Evolutionary conservation across 139 green algal genomes (phyloP), one percentile per base, ranked within the genome.

Genomic region (Tetraselmis chui): DNA sequence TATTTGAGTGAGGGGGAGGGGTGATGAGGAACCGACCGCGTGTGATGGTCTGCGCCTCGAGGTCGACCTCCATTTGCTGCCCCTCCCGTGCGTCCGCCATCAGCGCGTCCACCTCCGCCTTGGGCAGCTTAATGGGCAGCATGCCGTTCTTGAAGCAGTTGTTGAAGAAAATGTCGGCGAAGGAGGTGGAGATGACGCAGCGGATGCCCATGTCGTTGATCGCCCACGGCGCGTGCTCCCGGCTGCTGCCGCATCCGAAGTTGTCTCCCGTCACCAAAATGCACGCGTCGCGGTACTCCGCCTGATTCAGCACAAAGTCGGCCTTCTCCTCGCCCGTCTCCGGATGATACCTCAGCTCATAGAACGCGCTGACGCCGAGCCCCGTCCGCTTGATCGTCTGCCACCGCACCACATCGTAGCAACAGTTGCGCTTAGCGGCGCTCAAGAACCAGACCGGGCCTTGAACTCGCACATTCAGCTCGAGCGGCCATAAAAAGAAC

Each of bases 61-160:
- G 76, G 80, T 90, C 83, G 0, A 90, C 77, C 75, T 88, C 84
- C 23, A 90, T 59, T 32, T 85, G 80, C 79, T 83, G 75, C 27
- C 79, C 83, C 1, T 59, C 79, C 28, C 85, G 79, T 2, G 67
- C 81, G 28, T 91, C 83, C 5, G n/a, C 75, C 79, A 88, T 86
- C 1, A 88, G 58, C 74, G 29, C 45, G 29, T 82, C 82, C 24
- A 80, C 77, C 77, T 83, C 75, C 29, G 77, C 30, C 26, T 87
- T 58, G 29, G 77, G 79, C 29, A 90, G 78, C 74, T 83, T 81
- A 2, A 90, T 85, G 1, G 87, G 87, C 79, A 90, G 80, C 87
- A 90, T 87, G 74, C 84, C 84, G 58, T 90, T 90, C 84, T 90
- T 90, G 79, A 90, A 90, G 82, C 84, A 87, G 82, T 90, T 90